phyloP scores from a whole-genome alignment of 164 flowering plant genomes.

The Berberis thunbergii region DNA sequence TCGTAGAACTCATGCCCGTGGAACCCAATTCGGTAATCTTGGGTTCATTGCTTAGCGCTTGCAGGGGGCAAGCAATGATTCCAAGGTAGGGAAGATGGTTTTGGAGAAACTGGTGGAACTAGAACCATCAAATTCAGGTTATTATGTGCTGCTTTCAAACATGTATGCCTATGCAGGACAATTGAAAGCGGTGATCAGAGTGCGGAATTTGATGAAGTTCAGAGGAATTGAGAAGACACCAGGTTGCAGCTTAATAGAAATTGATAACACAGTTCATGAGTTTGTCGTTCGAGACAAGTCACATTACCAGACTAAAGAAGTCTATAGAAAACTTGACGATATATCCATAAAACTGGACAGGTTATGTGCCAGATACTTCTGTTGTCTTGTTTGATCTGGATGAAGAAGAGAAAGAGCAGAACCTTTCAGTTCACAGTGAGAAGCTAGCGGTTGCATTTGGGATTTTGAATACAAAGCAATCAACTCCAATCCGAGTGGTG shows the following conservation, averaged over 20 bases:
- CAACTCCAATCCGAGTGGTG: too few species aligned
- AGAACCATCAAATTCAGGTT: slow-evolving; percentile 20
- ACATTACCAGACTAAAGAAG: slow-evolving; percentile 11
- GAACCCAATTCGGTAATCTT: slow-evolving; percentile 16
- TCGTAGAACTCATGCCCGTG: slow-evolving; percentile 10
- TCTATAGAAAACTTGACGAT: slow-evolving; percentile 16
- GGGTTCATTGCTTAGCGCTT: slow-evolving; percentile 13
- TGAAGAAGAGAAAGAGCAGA: slow-evolving; percentile 23
- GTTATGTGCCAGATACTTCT: slow-evolving; percentile 20
- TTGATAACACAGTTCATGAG: slow-evolving; percentile 17
- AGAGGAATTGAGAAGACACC: slow-evolving; percentile 16
- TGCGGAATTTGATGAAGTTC: slow-evolving; percentile 18
- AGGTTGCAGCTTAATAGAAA: slow-evolving; percentile 19
- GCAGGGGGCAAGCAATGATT: slow-evolving; percentile 14
- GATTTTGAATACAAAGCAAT: slow-evolving; percentile 6
- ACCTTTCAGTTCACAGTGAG: background rate
- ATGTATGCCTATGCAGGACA: slow-evolving; percentile 17
- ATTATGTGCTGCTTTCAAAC: slow-evolving; percentile 22
- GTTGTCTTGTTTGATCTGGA: slow-evolving; percentile 20
- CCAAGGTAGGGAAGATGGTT: slow-evolving; percentile 14
- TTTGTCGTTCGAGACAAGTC: slow-evolving; percentile 19
- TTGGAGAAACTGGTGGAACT: slow-evolving; percentile 15
- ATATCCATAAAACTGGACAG: slow-evolving; percentile 13
- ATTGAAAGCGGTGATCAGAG: slow-evolving; percentile 17
- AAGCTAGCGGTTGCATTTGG: slow-evolving; percentile 22